Evolutionary conservation across 2,329 filamentous ascomycete species (phyloP), one percentile per base, ranked within the genome.

Genomic region (Colletotrichum somersetense): DNA sequence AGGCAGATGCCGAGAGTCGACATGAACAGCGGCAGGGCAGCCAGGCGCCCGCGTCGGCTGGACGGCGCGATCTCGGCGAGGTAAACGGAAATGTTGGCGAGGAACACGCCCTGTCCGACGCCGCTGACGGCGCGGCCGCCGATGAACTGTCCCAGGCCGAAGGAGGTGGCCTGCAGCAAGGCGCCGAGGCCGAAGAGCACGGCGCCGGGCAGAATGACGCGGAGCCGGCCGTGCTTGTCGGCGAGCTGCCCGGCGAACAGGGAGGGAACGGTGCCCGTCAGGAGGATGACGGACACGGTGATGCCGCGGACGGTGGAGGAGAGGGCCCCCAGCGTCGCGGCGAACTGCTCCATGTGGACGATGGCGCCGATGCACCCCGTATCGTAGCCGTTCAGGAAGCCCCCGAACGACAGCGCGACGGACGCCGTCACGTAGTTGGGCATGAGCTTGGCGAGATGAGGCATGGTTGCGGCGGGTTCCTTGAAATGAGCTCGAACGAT

Each of bases 51-150:
- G 38, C 89, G 80, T 5, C 81, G 78, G 5, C 79, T 80, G 1
- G 84, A 80, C 0, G 89, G 89, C 1, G 89, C 86, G 20, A 91
- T 89, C 77, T 92, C 90, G 68, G 87, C 87, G 35, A 91, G 88
- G 73, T 91, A 89, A 4, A 91, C 88, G 12, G 84, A 82, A 33
- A 88, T 77, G n/a, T 83, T 89, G n/a, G 85, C 85, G 5, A 91
- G 75, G 74, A 85, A 91, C 1, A 90, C 77, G 0, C 89, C 89
- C 74, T 91, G 85, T 0, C 90, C 90, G 14, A 91, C 75, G 0
- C 90, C 89, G n/a, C 83, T 85, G 5, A 92, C 75, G 0, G 83
- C 82, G 1, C 90, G 81, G 0, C 90, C 90, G 4, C 83, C 79
- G 44, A 91, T 79, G 55, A 92, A 87, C 79, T 89, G 86, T 0